Conservation (phyloP, 139 green algal species). For the Closterium sp. region DNA sequence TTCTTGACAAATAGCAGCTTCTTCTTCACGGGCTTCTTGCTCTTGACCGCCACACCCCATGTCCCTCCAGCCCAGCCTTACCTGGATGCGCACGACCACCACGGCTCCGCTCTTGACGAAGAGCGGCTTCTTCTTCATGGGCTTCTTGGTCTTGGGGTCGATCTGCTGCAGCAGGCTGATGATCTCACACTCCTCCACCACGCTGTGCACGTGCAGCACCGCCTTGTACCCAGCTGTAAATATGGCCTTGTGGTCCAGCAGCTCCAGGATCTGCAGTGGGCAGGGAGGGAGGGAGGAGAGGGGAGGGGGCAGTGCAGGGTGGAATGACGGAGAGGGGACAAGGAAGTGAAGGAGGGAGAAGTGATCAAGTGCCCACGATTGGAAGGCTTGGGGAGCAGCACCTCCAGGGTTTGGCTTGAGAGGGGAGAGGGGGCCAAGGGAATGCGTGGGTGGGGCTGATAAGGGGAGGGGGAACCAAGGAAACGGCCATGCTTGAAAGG, state of each 20-base stretch:
- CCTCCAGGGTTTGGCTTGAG: neutral
- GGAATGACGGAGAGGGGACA: neutral
- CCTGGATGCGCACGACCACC: conserved; percentile 54
- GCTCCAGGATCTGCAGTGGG: conserved; percentile 66
- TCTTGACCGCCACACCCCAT: conserved; percentile 35
- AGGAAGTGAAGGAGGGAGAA: neutral
- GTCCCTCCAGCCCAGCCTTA: neutral
- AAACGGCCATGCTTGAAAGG: too few species aligned
- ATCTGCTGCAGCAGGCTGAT: conserved; percentile 69
- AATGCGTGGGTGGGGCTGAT: too few species aligned
- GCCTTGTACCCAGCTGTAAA: conserved; percentile 84
- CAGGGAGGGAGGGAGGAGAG: neutral
- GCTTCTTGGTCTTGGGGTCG: conserved; percentile 64
- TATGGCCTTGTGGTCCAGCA: conserved; percentile 93
- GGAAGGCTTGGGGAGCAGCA: neutral
- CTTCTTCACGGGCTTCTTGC: conserved; percentile 60
- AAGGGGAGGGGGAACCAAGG: too few species aligned
- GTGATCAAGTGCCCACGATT: too few species aligned
- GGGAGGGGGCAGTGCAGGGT: too few species aligned
- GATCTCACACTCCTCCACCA: conserved; percentile 93
- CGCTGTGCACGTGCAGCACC: conserved; percentile 59
- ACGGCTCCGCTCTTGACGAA: conserved; percentile 60
- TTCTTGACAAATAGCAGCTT: conserved; percentile 59
- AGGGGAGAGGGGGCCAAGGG: neutral
- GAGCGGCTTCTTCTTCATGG: conserved; percentile 57